These are phyloP conservation scores for Gynostemma pentaphyllum DNA, from an alignment of 306 rosid species.

Conservation along the genomic window DNA sequence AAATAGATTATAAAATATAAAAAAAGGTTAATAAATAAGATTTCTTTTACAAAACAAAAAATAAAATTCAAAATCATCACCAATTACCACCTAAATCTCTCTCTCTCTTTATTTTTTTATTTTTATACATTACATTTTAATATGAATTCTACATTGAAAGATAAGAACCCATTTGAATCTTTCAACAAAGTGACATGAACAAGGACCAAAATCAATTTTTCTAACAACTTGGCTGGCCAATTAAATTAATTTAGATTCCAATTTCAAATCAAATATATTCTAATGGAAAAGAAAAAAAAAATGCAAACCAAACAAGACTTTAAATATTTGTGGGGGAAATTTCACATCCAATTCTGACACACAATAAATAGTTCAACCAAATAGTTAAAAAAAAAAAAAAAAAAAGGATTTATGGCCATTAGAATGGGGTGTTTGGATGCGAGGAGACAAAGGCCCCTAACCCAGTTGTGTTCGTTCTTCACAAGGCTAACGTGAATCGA, in stretches of 20 bases:
- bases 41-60: no score
- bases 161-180: no score
- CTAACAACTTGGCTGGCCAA: background rate
- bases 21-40: no score
- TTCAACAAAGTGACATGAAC: background rate
- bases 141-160: background rate
- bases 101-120: no score
- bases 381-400: background rate
- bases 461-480: no score
- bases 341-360: background rate
- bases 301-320: background rate
- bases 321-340: background rate
- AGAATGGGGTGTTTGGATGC: no score
- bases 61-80: no score
- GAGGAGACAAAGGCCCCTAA: no score
- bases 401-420: background rate
- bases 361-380: background rate
- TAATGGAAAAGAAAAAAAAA: background rate
- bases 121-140: no score
- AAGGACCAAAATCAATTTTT: background rate
- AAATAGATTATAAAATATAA: no score
- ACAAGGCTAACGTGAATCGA: conserved; percentile 1
- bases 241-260: background rate
- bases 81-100: no score
- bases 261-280: background rate